Base-by-base conservation (phyloP, 768 basidiomycete genomes). In the Suillus luteus region DNA sequence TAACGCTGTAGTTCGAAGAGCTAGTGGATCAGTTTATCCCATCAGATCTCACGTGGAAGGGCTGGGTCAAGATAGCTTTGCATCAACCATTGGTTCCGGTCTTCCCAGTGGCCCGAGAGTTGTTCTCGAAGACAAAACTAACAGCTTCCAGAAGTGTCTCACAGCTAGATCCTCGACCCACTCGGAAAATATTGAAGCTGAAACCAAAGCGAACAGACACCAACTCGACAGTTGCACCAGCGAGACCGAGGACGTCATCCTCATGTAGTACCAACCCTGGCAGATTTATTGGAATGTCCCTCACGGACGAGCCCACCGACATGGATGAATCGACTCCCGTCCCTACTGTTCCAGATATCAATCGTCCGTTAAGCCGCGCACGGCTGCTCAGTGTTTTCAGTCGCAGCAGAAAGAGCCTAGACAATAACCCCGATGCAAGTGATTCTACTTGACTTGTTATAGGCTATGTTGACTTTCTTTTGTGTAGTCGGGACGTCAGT, bases 51-150 rank as follows among this genome's bases (percentile, higher is more conserved):
- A 87, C 84, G 55, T 92, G 90, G 90, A 85, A 83, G 72, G 90
- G 90, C 17, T 92, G 91, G 91, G 83, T 92, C 40, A 90, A 89
- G 69, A 90, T 92, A 82, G 91, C 88, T 15, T 89, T 92, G 76
- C 86, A 91, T 62, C 91, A 92, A 69, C 90, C 90, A 27, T 78
- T 92, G 14, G 80, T 92, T 3, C 90, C 90, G 31, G 90, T 92
- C 4, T 79, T 92, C 17, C 90, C 90, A 6, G 90, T 92, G 7
- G 91, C 91, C 17, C 86, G 88, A 57, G 90, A 92, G 73, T 78
- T 92, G 27, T 82, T 92, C 60, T 83, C 89, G 22, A 92, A 92
- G 74, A 92, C 91, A 9, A 91, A 90, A 70, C 84, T 86, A 78
- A 85, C 86, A 59, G 79, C 85, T 11, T 75, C 78, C 67, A 77